Evolutionary conservation across 139 green algal species (phyloP), one percentile per base, ranked within the genome.

Genomic region (Chlorella vulgaris): DNA sequence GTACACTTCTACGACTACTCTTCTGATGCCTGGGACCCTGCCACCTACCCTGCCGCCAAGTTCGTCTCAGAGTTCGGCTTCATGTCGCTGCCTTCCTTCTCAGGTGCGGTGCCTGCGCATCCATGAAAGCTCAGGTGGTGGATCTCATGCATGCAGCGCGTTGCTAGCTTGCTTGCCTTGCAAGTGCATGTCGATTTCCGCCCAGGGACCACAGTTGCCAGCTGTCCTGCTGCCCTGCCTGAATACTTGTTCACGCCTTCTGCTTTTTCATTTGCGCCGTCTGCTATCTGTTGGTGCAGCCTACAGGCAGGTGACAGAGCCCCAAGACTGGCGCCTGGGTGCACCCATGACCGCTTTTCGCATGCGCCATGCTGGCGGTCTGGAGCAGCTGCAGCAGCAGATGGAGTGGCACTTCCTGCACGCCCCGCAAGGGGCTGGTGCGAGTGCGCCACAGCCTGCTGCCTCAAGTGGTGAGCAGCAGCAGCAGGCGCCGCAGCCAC

Each of bases 1-100:
- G 68, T 93, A 4, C 93, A 97, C 78, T 95, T 85, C 55, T 97
- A 97, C 81, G 82, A 93, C 75, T 97, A 96, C 77, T 15, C 21
- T 3, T 28, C 21, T 1, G 81, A 93, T 70, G 87, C 81, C 61
- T 55, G 91, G 58, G 84, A 93, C 50, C 71, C 77, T 0, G 36
- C 13, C 69, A 83, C 75, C 39, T 91, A 88, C 65, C 91, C 92
- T 1, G 74, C 61, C 39, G 82, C 89, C n/a, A 90, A 91, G 74
- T 93, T 94, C 62, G 82, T 95, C 3, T 90, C 77, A 43, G 92
- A 94, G 85, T 95, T 88, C 67, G 89, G 74, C 33, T 90, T 86
- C 62, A 88, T 92, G 87, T 90, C 80, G 61, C 88, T 88, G 42
- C 84, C 91, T 33, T 91, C 85, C 22, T 91, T 88, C n/a, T 18